Evolutionary conservation across 352 stramenopile genomes (phyloP), one percentile per base, ranked within the genome.

Genomic region (Pythium rishiriense): DNA sequence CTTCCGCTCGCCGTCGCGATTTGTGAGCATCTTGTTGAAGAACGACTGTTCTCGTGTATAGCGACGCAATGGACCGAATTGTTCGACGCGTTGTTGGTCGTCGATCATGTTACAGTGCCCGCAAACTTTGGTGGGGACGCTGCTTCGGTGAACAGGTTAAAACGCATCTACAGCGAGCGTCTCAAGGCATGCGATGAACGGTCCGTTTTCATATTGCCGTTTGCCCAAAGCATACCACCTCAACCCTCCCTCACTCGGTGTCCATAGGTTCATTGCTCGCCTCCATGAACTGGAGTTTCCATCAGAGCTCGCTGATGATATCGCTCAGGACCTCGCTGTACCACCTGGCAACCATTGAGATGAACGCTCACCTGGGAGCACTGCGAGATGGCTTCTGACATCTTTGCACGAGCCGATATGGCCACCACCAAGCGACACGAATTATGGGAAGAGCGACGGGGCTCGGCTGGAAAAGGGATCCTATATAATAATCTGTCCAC

Each of bases 251-350:
- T 29, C 33, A 33, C 50, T n/a, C 33, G 15, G 14, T 47, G 21
- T 58, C 49, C 47, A 15, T 17, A 68, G 66, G 10, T 79, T 85
- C 48, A 39, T 72, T 0, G 59, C 64, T 7, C 15, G 64, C 3
- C 58, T 82, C 58, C 24, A 45, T 25, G 62, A 69, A 12, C 69
- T 58, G 5, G 74, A 82, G 26, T 70, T 82, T 19, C 76, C 76
- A 25, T 29, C 41, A 43, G 74, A 85, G 25, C 41, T 82, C 8
- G 67, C 79, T 5, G 41, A 63, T 0, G 45, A 74, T 10, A 56
- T 84, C 45, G 21, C 24, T 2, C 33, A 15, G 9, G 43, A 62
- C 21, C 56, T 62, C 26, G 3, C 52, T 33, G 31, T n/a, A 17
- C 26, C 28, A 39, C 33, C 10, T 14, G 33, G 17, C 7, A 39